Evolutionary conservation across 2,329 filamentous ascomycete species (phyloP), one percentile per base, ranked within the genome.

Genomic region (Beauveria caledonica): DNA sequence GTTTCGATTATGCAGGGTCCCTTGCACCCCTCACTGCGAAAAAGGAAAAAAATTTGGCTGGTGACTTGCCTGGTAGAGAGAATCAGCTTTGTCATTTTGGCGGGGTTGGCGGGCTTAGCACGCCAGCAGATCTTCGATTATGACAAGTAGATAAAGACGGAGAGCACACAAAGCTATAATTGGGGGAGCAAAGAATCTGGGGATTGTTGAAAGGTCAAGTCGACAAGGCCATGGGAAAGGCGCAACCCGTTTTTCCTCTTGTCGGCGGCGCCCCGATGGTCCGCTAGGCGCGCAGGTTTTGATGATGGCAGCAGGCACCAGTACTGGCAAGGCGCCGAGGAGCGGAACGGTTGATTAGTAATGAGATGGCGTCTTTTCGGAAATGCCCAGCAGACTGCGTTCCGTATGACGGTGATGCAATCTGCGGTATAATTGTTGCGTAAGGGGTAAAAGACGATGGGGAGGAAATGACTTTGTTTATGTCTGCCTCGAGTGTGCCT

Each of bases 61-160:
- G 13, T 8, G n/a, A 54, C 87, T 68, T 82, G 94, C 90, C 88
- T 90, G 65, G 91, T 95, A 60, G 90, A 95, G 58, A 95, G 84
- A 65, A 95, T 83, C 71, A 95, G 80, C 78, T 90, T 90, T 78
- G 90, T 90, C 80, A 82, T 86, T 70, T 64, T 72, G 69, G 57
- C 55, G 46, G 49, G 46, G 40, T 56, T 44, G 45, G 42, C 46
- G 27, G 58, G 45, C 50, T 29, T 49, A 46, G 42, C 21, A 21
- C 50, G 58, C 50, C 58, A 51, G 21, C 39, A 25, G 19, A 49
- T 33, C 49, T 52, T 29, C 48, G 25, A 9, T 8, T 13, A 48
- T 21, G 23, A 46, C n/a, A 60, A 52, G 11, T 11, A 53, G 21
- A 54, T 9, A 33, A 21, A 21, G 36, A 29, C 13, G 11, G 39